Base-by-base conservation (phyloP, 306 rosid genomes). In the Lathyrus sativus region DNA sequence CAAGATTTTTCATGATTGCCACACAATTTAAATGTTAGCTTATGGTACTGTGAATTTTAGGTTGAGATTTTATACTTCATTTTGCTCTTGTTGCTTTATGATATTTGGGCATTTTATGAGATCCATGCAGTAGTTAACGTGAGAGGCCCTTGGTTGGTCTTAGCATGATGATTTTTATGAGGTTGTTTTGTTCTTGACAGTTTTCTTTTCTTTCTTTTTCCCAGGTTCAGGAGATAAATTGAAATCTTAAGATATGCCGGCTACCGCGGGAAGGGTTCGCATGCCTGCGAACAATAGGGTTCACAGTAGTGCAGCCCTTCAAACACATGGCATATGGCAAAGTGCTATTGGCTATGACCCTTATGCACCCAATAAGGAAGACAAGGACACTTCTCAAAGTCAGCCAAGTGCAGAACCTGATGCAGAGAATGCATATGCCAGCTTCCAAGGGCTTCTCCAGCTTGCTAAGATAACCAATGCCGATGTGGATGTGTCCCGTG, bases 231-330 rank as follows among this genome's bases (percentile, higher is more conserved):
- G 50, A 62, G 72, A 46, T 74, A 73, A 72, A 31, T 78, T 11
- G 7, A 70, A 73, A 64, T 43, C 51, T 70, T 79, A 92, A 79
- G 81, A 92, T 35, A 35, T 89, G 96, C 98, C 98, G 5, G 96
- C 98, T 66, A 92, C 96, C 45, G 95, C 96, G 11, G 96, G 96
- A 71, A 87, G 98, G 76, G 98, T 92, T 87, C 98, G 98, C 83
- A 92, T 92, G 98, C 96, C 98, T 5, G 98, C 98, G 24, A 92
- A 92, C 88, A 92, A 92, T 48, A 76, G 96, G 85, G 98, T 92
- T 60, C 98, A 92, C 74, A 92, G 95, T 75, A 92, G 96, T 81
- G 98, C 98, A 8, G 98, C 98, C 76, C 95, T 92, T 66, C 98
- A 92, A 74, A 92, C 98, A 24, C 96, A 92, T 13, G 96, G 98